These are phyloP conservation scores for Coemansia furcata DNA, from an alignment of 192 early-diverging fungal genomes.

Conservation along the genomic window DNA sequence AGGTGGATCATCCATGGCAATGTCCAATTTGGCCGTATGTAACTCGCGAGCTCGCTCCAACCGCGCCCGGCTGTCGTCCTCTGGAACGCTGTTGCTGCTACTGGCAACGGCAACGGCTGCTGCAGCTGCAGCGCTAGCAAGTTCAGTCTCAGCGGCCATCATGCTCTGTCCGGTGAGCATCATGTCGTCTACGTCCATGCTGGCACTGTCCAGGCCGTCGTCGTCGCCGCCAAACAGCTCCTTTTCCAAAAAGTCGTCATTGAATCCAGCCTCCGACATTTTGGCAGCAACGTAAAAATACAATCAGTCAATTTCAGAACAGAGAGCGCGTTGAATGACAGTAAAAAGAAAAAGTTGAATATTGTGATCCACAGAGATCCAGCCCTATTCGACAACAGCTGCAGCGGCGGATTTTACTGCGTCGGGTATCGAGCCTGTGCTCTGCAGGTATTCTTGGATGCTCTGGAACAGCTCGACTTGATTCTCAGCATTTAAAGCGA, in stretches of 20 bases:
- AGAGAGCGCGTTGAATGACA: background rate
- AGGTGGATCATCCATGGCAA: slow-evolving; percentile 41
- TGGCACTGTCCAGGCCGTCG: slow-evolving; percentile 26
- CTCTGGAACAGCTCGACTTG: slow-evolving; percentile 40
- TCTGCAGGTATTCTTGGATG: slow-evolving; percentile 56
- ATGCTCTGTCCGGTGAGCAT: slow-evolving; percentile 28
- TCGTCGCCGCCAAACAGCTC: slow-evolving; percentile 53
- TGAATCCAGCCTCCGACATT: slow-evolving; percentile 47
- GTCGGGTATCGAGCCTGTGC: slow-evolving; percentile 22
- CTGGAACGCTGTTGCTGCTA: background rate
- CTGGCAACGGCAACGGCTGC: background rate
- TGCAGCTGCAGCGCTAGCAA: background rate
- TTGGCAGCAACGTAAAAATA: background rate
- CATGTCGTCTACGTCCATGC: slow-evolving; percentile 49
- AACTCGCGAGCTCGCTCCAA: background rate
- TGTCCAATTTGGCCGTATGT: slow-evolving; percentile 17
- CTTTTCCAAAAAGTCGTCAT: slow-evolving; percentile 48
- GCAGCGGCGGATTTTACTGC: background rate
- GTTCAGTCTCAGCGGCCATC: background rate
- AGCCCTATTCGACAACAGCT: background rate
- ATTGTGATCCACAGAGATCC: background rate
- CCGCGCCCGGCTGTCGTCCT: background rate
- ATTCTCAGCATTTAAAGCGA: slow-evolving; percentile 31
- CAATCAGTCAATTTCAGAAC: background rate
- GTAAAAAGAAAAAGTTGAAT: slow-evolving; percentile 4